A percentile compares a stretch with the other conserved stretches of the same genome.
Evolutionary conservation across 306 rosid species (phyloP).

Genomic region (Malus sylvestris): DNA sequence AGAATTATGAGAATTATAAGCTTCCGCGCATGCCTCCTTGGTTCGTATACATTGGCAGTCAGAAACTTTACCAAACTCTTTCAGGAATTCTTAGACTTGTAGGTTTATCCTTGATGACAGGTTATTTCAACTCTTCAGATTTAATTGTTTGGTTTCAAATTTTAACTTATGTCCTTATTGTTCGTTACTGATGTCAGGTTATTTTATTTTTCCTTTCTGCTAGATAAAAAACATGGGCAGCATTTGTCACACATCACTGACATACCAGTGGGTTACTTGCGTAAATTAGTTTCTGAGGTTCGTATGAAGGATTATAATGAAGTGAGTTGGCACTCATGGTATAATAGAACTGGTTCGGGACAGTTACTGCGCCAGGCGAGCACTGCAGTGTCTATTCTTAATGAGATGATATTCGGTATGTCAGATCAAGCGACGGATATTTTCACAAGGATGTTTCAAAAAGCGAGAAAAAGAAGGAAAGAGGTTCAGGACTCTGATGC

Average conservation of each 20-base stretch:
- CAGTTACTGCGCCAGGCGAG: constrained; percentile 82
- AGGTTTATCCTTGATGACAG: constrained; percentile 71
- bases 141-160: background rate
- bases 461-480: constrained; percentile 21
- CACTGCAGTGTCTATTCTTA: constrained; percentile 84
- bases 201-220: constrained; percentile 21
- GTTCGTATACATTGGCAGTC: constrained; percentile 65
- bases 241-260: constrained; percentile 57
- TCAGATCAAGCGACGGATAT: constrained; percentile 56
- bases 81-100: constrained; percentile 80
- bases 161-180: constrained; percentile 10
- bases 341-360: constrained; percentile 79
- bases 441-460: constrained; percentile 57
- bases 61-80: constrained; percentile 63
- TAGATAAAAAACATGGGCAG: constrained; percentile 59
- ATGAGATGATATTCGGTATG: constrained; percentile 86
- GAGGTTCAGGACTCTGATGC: constrained; percentile 23
- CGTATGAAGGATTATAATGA: constrained; percentile 60
- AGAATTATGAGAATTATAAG: constrained; percentile 21
- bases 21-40: constrained; percentile 97
- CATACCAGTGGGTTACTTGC: constrained; percentile 65
- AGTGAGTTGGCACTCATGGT: constrained; percentile 85
- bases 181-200: constrained; percentile 3
- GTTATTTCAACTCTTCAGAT: constrained; percentile 37
- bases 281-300: constrained; percentile 69